These are phyloP conservation scores for Nannizzia gypsea DNA, from an alignment of 2,329 filamentous ascomycete genomes.

Conservation along the genomic window DNA sequence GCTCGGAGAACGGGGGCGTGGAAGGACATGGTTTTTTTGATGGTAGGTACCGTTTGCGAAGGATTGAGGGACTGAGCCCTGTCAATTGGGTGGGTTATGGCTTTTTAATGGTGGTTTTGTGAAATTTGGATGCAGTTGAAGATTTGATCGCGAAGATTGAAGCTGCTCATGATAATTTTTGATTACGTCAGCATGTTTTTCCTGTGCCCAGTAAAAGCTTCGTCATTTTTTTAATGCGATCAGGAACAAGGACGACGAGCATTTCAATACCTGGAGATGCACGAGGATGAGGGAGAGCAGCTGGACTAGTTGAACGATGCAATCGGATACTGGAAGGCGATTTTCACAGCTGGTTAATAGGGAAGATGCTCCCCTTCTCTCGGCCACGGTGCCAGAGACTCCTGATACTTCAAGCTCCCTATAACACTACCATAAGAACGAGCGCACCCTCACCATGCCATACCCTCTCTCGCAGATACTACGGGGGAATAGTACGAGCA, in stretches of 20 bases:
- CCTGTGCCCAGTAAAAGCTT: background rate
- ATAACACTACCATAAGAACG: background rate
- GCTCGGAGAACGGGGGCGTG: constrained; percentile 27
- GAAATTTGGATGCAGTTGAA: background rate
- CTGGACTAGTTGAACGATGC: background rate
- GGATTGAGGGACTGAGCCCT: background rate
- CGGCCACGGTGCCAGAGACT: background rate
- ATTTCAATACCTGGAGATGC: background rate
- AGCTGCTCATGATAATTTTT: background rate
- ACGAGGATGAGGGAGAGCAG: background rate
- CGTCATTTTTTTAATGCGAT: background rate
- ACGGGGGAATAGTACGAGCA: constrained; percentile 13
- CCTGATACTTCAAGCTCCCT: background rate
- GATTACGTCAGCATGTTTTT: background rate
- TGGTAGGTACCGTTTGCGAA: background rate
- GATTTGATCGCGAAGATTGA: background rate
- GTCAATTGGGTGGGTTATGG: background rate
- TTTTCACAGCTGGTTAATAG: background rate
- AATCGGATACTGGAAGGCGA: background rate
- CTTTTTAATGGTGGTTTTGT: background rate
- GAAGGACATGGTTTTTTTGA: constrained; percentile 23
- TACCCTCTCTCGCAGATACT: constrained; percentile 7
- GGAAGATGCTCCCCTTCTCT: constrained; percentile 13
- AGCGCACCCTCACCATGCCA: background rate
- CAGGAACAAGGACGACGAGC: background rate